phyloP scores from a whole-genome alignment of 192 early-diverging fungal species.

The Geranomyces michiganensis region DNA sequence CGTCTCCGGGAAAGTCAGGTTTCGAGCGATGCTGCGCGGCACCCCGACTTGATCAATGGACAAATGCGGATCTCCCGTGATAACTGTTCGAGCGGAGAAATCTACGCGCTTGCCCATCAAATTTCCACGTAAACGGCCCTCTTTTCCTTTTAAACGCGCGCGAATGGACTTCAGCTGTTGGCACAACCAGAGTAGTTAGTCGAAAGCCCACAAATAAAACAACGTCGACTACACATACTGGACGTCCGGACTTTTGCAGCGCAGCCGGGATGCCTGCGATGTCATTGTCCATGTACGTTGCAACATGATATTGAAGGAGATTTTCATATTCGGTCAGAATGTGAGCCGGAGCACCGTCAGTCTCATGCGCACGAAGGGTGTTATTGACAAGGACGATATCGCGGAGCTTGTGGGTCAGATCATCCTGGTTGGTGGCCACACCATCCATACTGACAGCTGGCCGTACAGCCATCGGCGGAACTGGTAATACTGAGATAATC shows the following conservation, averaged over 20 bases:
- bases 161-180: constrained; percentile 86
- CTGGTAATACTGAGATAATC: constrained; percentile 90
- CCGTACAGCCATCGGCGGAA: constrained; percentile 94
- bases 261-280: constrained; percentile 88
- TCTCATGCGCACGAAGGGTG: constrained; percentile 74
- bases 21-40: constrained; percentile 94
- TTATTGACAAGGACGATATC: constrained; percentile 94
- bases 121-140: constrained; percentile 97
- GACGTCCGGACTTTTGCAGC: constrained; percentile 90
- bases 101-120: constrained; percentile 99
- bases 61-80: constrained; percentile 97
- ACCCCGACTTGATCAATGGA: constrained; percentile 99
- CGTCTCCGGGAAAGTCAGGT: constrained; percentile 94
- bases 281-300: constrained; percentile 98
- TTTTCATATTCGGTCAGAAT: constrained; percentile 86
- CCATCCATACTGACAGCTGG: constrained; percentile 96
- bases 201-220: not conserved
- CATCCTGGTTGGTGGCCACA: constrained; percentile 84
- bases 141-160: constrained; percentile 97
- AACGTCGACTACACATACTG: constrained; percentile 54
- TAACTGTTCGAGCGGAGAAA: constrained; percentile 98
- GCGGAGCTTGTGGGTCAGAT: constrained; percentile 93
- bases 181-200: constrained; percentile 1
- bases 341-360: constrained; percentile 86
- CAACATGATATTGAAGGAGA: constrained; percentile 91